Base-by-base conservation (phyloP, 2,329 filamentous ascomycete species). In the Penicillium sp. region DNA sequence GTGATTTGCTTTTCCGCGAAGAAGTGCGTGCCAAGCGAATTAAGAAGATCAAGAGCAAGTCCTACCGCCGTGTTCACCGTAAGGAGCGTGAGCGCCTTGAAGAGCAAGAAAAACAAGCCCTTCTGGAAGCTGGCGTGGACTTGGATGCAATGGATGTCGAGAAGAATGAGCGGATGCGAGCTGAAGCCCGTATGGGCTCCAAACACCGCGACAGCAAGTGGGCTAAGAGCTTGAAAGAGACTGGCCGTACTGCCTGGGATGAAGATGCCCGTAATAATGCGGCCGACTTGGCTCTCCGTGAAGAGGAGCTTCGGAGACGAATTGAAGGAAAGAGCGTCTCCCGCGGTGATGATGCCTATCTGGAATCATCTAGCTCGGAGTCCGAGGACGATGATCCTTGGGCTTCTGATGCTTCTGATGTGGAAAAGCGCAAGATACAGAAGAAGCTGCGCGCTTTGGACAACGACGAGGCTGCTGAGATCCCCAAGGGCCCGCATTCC, bases 41-140 rank as follows among this genome's bases (percentile, higher is more conserved):
- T 77, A 96, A 97, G 79, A 98, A 98, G 80, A 99, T 99, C 79
- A 99, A 99, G 82, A 96, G 90, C 72, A 99, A 97, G 75, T 86
- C 92, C 0, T 99, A 96, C 72, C 90, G 93, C 54, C 88, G 93
- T 45, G 89, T 98, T 14, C 93, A 98, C 75, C 87, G 93, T 37
- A 96, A 89, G 71, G 90, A 90, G 70, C 80, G 85, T 14, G 84
- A 88, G 70, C 82, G 81, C 61, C 70, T 83, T 57, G 80, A 84
- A 49, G 77, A 85, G 58, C 77, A 81, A 48, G 85, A 88, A 63
- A 78, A 80, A 53, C 80, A 85, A 56, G 81, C 82, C 39, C 74
- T 87, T 51, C 78, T 80, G 47, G 84, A 85, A 50, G 83, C 83
- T 19, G 85, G 84, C 3, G 78, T 86, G 50, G 81, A 86, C 59